Percentiles rank a stretch among this genome's conserved stretches.
Conservation (phyloP, 345 rosid species). For the Rhizophora apiculata region DNA sequence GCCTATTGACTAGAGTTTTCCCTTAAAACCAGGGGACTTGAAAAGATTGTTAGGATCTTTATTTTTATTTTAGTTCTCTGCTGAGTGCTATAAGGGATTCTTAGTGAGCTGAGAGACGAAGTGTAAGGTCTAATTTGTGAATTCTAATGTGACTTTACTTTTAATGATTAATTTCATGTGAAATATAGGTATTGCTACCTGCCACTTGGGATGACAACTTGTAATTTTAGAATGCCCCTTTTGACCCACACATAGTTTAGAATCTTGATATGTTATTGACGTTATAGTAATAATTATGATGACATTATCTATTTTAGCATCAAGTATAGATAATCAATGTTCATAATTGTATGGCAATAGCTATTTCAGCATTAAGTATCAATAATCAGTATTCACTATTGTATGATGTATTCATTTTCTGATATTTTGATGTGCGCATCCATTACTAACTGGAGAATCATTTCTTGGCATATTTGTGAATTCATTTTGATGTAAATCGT, state of each 20-base stretch:
- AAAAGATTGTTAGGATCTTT: not conserved
- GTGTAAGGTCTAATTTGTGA: not conserved
- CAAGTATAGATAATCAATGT: too few species aligned
- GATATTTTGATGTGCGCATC: too few species aligned
- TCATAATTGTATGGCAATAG: too few species aligned
- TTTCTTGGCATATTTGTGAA: not conserved
- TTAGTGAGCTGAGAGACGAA: not conserved
- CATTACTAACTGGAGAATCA: not conserved
- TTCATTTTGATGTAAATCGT: slow-evolving; percentile 15
- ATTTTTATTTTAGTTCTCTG: not conserved
- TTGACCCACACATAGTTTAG: slow-evolving; percentile 5
- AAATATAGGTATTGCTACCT: not conserved
- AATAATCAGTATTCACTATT: too few species aligned
- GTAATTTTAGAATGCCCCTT: not conserved
- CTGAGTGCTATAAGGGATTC: not conserved
- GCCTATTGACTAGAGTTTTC: too few species aligned
- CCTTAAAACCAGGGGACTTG: too few species aligned
- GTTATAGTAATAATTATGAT: too few species aligned
- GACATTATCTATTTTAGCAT: too few species aligned
- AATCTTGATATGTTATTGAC: not conserved
- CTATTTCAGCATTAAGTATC: too few species aligned
- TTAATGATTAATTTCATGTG: not conserved
- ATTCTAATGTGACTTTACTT: not conserved
- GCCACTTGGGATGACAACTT: not conserved
- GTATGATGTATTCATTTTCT: too few species aligned